phyloP scores from a whole-genome alignment of 129 eudicot genomes.

The Dittrichia graveolens region DNA sequence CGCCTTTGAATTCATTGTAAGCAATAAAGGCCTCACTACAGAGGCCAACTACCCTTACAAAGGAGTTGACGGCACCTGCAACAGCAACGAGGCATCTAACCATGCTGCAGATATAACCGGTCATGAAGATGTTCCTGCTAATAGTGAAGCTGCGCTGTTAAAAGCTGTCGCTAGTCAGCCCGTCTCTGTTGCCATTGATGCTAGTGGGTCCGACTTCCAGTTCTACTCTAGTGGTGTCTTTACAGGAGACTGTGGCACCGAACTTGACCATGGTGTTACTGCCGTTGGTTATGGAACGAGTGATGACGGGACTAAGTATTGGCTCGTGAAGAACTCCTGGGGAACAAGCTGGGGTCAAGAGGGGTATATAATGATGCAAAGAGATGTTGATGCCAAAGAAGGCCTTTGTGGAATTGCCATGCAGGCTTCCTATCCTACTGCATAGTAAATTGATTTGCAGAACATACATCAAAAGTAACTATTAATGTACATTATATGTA shows the following conservation, averaged over 20 bases:
- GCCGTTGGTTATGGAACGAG: constrained; percentile 27
- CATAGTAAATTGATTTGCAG: neutral
- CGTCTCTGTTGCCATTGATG: constrained; percentile 34
- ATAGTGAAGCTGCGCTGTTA: constrained; percentile 30
- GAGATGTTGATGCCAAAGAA: constrained; percentile 31
- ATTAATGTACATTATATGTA: neutral
- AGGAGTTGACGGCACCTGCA: constrained; percentile 24
- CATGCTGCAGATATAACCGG: constrained; percentile 30
- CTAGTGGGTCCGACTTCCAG: constrained; percentile 35
- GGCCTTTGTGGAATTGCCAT: constrained; percentile 47
- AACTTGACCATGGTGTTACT: constrained; percentile 31
- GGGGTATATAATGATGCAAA: constrained; percentile 43
- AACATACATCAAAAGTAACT: neutral
- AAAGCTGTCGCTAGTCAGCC: constrained; percentile 35
- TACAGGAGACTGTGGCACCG: constrained; percentile 29
- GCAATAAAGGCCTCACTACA: constrained; percentile 16
- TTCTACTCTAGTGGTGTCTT: constrained; percentile 27
- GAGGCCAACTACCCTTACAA: constrained; percentile 27
- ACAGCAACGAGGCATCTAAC: constrained; percentile 11
- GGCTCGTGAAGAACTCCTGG: constrained; percentile 29
- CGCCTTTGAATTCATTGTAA: constrained; percentile 26
- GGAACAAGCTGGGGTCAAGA: constrained; percentile 43
- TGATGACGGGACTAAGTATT: constrained; percentile 26
- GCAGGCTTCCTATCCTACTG: constrained; percentile 37
- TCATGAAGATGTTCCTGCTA: constrained; percentile 31